A percentile compares a stretch with the other conserved stretches of the same genome.
These are phyloP conservation scores for Xerocomellus intermedius DNA, from an alignment of 768 basidiomycete species.

Conservation along the genomic window DNA sequence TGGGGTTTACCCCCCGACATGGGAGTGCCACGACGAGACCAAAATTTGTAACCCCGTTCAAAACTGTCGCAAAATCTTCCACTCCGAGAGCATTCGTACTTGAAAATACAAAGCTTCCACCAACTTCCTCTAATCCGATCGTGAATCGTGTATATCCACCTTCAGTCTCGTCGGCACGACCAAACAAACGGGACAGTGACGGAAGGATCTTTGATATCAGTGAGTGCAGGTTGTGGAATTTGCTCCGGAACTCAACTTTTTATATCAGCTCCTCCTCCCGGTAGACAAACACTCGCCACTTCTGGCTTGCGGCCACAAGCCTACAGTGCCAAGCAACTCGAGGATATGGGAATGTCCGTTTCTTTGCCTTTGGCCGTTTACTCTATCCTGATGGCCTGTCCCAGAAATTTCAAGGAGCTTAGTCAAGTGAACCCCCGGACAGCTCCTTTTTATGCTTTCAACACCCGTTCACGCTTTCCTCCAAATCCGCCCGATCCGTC, in stretches of 20 bases:
- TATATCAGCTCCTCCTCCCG: slow-evolving; percentile 31
- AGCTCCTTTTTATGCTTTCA: slow-evolving; percentile 62
- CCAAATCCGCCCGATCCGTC: slow-evolving; percentile 17
- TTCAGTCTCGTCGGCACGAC: slow-evolving; percentile 6
- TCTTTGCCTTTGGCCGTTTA: neutral
- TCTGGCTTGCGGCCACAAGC: slow-evolving; percentile 53
- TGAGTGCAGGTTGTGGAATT: slow-evolving; percentile 27
- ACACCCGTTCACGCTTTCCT: slow-evolving; percentile 37
- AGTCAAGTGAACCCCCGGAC: slow-evolving; percentile 51
- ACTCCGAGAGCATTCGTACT: slow-evolving; percentile 18
- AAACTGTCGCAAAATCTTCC: slow-evolving; percentile 47
- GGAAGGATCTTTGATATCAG: slow-evolving; percentile 41
- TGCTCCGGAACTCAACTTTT: neutral
- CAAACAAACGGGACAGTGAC: slow-evolving; percentile 8
- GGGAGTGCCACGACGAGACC: slow-evolving; percentile 33
- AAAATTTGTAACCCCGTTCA: slow-evolving; percentile 65
- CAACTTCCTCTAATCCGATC: neutral
- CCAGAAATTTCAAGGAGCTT: slow-evolving; percentile 52
- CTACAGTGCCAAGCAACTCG: slow-evolving; percentile 42
- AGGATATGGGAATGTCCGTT: slow-evolving; percentile 53
- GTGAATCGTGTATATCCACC: slow-evolving; percentile 26
- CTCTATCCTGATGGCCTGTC: slow-evolving; percentile 3
- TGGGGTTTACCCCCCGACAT: slow-evolving; percentile 24
- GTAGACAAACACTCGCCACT: slow-evolving; percentile 44
- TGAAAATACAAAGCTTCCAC: neutral